Conservation (phyloP, 1,139 yeast genomes). For the Sugiyamaella castrensis region DNA sequence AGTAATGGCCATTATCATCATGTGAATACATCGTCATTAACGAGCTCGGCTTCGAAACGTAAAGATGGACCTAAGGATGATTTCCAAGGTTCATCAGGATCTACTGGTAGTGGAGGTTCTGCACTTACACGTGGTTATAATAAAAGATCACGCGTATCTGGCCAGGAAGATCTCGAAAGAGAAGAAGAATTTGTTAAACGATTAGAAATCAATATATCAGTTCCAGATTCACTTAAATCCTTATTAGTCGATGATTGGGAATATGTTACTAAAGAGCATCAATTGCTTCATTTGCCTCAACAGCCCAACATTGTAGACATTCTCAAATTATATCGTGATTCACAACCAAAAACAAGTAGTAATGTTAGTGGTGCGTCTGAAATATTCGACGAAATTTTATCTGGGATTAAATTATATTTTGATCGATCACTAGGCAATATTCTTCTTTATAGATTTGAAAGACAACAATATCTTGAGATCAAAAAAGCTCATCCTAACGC, state of each 20-base stretch:
- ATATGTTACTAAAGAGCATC: constrained; percentile 72
- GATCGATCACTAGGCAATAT: constrained; percentile 69
- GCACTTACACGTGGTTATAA: constrained; percentile 3
- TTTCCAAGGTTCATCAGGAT: neutral
- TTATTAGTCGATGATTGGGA: constrained; percentile 93
- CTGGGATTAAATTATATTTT: constrained; percentile 74
- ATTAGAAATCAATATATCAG: constrained; percentile 52
- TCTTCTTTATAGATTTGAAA: constrained; percentile 76
- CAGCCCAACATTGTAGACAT: constrained; percentile 51
- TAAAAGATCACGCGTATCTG: constrained; percentile 16
- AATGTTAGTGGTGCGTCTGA: constrained; percentile 46
- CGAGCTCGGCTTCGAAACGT: constrained; percentile 7
- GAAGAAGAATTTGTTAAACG: constrained; percentile 42
- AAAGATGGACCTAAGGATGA: constrained; percentile 13
- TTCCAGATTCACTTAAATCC: constrained; percentile 67
- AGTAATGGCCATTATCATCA: too few species aligned
- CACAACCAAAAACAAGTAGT: constrained; percentile 24
- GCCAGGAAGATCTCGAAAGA: constrained; percentile 37
- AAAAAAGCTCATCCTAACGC: constrained; percentile 41
- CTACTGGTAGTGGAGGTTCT: constrained; percentile 2
- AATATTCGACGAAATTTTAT: constrained; percentile 61
- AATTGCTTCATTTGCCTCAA: constrained; percentile 62
- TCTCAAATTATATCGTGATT: constrained; percentile 46
- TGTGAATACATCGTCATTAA: neutral
- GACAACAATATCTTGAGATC: constrained; percentile 71